Percentiles rank a stretch among this genome's conserved stretches.
Evolutionary conservation across 257 asterid genomes (phyloP).

Genomic region (Perilla frutescens): DNA sequence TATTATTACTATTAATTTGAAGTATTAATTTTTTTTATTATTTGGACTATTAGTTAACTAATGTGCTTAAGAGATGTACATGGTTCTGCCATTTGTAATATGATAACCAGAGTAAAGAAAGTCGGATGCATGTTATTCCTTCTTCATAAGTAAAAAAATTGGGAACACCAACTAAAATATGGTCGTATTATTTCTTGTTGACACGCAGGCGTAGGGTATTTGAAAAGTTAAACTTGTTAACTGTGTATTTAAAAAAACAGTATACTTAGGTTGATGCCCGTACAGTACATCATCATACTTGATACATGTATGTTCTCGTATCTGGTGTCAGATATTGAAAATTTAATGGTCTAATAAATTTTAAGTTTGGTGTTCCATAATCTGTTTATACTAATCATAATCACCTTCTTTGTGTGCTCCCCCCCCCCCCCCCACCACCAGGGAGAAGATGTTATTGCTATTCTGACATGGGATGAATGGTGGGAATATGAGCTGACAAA

Average conservation of each 20-base stretch:
- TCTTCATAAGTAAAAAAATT: not conserved
- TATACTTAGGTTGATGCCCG: not conserved
- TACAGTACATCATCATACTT: not conserved
- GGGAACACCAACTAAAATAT: not conserved
- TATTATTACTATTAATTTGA: not conserved
- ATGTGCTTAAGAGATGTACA: not conserved
- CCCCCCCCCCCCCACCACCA: not conserved
- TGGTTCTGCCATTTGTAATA: not conserved
- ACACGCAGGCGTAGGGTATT: not conserved
- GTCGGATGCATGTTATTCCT: conserved; percentile 14
- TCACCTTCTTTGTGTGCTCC: not conserved
- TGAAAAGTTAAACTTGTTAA: conserved; percentile 5
- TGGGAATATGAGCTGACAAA: conserved; percentile 86
- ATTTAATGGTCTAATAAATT: not conserved
- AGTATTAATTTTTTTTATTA: not conserved
- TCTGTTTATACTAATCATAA: conserved; percentile 3
- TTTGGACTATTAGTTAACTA: not conserved
- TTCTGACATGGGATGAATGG: conserved; percentile 95
- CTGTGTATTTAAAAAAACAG: not conserved
- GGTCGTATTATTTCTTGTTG: not conserved
- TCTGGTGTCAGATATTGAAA: conserved; percentile 5
- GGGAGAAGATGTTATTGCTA: conserved; percentile 88
- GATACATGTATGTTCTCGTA: conserved; percentile 19
- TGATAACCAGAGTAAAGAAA: conserved; percentile 15
- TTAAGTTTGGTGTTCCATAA: not conserved